These are phyloP conservation scores for Coniosporium apollinis DNA, from an alignment of 495 filamentous ascomycete genomes.

Conservation along the genomic window DNA sequence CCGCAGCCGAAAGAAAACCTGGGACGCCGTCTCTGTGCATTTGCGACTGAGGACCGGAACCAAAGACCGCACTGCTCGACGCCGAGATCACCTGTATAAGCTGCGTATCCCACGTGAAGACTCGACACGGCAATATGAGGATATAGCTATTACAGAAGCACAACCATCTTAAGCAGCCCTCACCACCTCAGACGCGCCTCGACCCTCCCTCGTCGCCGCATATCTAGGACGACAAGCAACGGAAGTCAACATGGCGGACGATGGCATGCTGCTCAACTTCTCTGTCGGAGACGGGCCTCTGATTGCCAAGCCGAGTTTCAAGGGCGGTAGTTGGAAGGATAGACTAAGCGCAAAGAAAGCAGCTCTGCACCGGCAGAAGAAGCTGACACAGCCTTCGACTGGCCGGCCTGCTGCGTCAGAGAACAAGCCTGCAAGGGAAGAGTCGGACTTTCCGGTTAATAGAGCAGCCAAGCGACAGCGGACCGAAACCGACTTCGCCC, in stretches of 20 bases:
- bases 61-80: too few species aligned
- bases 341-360: constrained; percentile 64
- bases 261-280: constrained; percentile 92
- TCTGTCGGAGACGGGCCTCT: constrained; percentile 43
- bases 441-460: background rate
- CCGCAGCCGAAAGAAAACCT: too few species aligned
- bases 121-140: too few species aligned
- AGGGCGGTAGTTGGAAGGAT: constrained; percentile 84
- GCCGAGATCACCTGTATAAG: too few species aligned
- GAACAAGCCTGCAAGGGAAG: constrained; percentile 4
- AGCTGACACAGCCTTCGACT: constrained; percentile 4
- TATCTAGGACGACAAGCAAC: too few species aligned
- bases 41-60: too few species aligned
- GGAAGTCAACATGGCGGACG: constrained; percentile 72
- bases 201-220: too few species aligned
- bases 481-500: constrained; percentile 10
- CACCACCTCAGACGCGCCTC: too few species aligned
- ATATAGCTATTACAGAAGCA: background rate
- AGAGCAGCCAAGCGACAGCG: constrained; percentile 20
- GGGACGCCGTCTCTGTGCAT: too few species aligned
- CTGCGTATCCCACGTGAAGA: too few species aligned
- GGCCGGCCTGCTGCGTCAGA: too few species aligned
- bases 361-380: constrained; percentile 32
- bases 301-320: constrained; percentile 47
- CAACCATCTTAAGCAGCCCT: background rate